Evolutionary conservation across 2,329 filamentous ascomycete species (phyloP).

Genomic region (Colletotrichum siamense): DNA sequence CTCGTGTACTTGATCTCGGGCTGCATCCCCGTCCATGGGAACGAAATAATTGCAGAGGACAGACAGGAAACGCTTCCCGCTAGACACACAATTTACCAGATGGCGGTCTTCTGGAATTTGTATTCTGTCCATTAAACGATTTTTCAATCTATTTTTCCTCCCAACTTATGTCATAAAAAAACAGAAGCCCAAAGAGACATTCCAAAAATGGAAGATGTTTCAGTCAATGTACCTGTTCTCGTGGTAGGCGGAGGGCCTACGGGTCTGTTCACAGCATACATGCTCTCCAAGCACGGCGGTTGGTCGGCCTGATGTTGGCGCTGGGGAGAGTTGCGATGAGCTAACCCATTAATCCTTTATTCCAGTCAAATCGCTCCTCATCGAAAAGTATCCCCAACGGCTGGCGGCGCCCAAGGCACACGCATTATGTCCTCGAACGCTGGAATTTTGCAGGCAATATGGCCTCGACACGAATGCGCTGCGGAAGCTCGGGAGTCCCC

Average conservation of each 20-base stretch:
- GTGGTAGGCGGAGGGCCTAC: constrained; percentile 40
- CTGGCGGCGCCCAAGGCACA: constrained; percentile 30
- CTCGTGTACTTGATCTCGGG: neutral
- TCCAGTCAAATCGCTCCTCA: constrained; percentile 30
- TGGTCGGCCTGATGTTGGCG: neutral
- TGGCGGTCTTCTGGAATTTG: neutral
- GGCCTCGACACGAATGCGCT: constrained; percentile 11
- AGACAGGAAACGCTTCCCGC: neutral
- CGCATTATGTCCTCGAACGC: constrained; percentile 13
- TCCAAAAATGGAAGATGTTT: neutral
- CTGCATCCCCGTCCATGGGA: neutral
- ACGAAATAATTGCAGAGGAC: neutral
- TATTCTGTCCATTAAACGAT: neutral
- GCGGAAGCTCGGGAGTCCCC: constrained; percentile 1
- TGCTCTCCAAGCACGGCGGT: constrained; percentile 28
- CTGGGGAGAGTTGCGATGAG: constrained; percentile 24
- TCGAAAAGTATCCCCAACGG: constrained; percentile 34
- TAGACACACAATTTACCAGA: neutral
- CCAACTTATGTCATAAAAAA: neutral
- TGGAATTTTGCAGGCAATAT: constrained; percentile 22
- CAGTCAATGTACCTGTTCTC: constrained; percentile 34
- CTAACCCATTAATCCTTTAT: neutral
- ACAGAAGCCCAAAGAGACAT: neutral
- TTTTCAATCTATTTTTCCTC: neutral
- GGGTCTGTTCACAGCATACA: constrained; percentile 37